Conservation (phyloP, 2,329 filamentous ascomycete genomes). For the Botryosphaeria dothidea region DNA sequence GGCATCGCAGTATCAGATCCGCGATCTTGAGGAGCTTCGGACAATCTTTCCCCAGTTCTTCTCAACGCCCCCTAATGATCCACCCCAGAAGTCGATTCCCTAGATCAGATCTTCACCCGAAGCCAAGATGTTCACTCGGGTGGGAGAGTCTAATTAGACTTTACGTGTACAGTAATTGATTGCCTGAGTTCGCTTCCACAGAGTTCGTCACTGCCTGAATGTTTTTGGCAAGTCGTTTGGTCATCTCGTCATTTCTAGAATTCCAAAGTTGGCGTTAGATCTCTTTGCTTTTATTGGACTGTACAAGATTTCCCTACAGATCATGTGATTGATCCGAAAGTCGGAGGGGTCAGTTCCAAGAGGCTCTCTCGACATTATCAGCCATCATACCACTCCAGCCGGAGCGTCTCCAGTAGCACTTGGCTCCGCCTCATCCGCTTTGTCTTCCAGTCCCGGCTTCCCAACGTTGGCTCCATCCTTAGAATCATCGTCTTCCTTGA, state of each 20-base stretch:
- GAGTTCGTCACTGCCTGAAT: neutral
- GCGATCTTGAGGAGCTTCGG: conserved; percentile 73
- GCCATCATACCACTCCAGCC: neutral
- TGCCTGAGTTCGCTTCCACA: neutral
- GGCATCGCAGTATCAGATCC: conserved; percentile 74
- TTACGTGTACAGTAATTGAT: neutral
- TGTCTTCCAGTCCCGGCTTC: neutral
- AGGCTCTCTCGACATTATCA: no score
- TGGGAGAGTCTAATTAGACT: neutral
- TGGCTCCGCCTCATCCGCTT: neutral
- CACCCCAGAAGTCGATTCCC: conserved; percentile 9
- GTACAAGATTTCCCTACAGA: neutral
- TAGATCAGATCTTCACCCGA: neutral
- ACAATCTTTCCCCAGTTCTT: conserved; percentile 82
- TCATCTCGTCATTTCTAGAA: neutral
- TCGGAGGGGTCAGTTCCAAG: neutral
- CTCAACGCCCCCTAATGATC: conserved; percentile 47
- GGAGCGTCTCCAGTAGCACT: neutral
- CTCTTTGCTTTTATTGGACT: neutral
- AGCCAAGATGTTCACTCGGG: neutral
- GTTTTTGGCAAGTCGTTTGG: neutral
- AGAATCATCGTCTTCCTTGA: conserved; percentile 29
- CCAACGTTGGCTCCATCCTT: neutral
- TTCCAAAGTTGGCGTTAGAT: neutral
- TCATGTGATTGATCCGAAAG: neutral